Evolutionary conservation across 129 eudicot genomes (phyloP).

Genomic region (Logfia minima): DNA sequence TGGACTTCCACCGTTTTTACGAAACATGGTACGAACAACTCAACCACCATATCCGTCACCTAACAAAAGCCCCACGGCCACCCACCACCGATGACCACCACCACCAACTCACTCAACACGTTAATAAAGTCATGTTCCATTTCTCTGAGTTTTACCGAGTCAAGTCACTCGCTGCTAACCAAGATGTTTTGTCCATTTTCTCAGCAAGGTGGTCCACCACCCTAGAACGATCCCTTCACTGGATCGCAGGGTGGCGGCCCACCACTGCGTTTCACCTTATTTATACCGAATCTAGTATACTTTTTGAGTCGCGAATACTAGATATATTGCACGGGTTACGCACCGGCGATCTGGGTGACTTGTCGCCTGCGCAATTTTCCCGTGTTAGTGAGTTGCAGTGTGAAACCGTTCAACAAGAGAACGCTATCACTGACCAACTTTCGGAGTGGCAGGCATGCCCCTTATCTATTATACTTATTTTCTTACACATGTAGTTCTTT

Average conservation of each 20-base stretch:
- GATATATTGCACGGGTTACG: slow-evolving; percentile 58
- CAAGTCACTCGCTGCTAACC: slow-evolving; percentile 44
- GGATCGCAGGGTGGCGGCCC: slow-evolving; percentile 94
- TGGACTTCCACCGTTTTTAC: slow-evolving; percentile 60
- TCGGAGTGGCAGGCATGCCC: slow-evolving; percentile 81
- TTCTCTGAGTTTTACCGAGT: slow-evolving; percentile 63
- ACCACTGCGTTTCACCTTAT: slow-evolving; percentile 80
- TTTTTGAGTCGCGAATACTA: slow-evolving; percentile 53
- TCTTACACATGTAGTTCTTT: no score
- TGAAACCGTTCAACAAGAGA: slow-evolving; percentile 65
- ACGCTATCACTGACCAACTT: slow-evolving; percentile 54
- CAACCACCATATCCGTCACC: slow-evolving; percentile 47
- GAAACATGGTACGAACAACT: slow-evolving; percentile 70
- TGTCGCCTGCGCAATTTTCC: slow-evolving; percentile 58
- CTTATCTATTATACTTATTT: neutral
- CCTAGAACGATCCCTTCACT: slow-evolving; percentile 64
- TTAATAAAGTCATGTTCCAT: slow-evolving; percentile 54
- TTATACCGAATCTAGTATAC: slow-evolving; percentile 65
- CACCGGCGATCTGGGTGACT: slow-evolving; percentile 75
- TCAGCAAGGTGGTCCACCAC: slow-evolving; percentile 66
- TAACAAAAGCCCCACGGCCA: slow-evolving; percentile 40
- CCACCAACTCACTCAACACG: slow-evolving; percentile 39
- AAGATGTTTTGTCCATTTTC: slow-evolving; percentile 50
- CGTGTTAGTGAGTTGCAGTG: slow-evolving; percentile 80
- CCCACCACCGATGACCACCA: slow-evolving; percentile 46